These are phyloP conservation scores for Trametes punicea DNA, from an alignment of 768 basidiomycete genomes.

Conservation along the genomic window DNA sequence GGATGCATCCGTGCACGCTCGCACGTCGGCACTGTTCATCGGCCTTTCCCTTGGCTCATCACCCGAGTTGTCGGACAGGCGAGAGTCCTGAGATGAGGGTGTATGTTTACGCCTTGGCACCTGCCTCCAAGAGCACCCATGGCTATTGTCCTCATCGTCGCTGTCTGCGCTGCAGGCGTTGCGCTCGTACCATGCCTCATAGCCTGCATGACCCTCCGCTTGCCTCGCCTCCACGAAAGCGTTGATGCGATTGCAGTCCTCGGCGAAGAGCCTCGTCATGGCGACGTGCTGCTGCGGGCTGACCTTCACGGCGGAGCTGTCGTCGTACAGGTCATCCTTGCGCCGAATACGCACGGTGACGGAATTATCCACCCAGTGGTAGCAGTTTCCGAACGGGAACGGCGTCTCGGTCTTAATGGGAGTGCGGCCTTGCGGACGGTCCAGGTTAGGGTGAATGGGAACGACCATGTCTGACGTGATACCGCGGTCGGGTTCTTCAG, in stretches of 20 bases:
- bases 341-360: neutral
- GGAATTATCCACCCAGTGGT: constrained; percentile 1
- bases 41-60: neutral
- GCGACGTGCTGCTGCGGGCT: neutral
- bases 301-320: neutral
- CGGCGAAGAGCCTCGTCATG: neutral
- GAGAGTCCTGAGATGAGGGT: neutral
- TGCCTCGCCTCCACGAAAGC: neutral
- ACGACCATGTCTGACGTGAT: constrained; percentile 9
- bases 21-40: too few relatives aligned
- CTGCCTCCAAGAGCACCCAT: too few relatives aligned
- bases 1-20: too few relatives aligned
- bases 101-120: neutral
- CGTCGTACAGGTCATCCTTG: neutral
- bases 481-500: neutral
- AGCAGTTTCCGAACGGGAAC: constrained; percentile 9
- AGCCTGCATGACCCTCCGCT: neutral
- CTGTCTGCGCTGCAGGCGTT: neutral
- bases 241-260: neutral
- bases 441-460: constrained; percentile 1
- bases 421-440: neutral
- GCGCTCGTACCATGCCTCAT: neutral
- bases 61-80: neutral
- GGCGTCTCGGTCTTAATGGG: neutral
- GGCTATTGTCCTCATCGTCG: neutral